phyloP scores from a whole-genome alignment of 2,329 filamentous ascomycete genomes.

The Ceratocystis cubensis region DNA sequence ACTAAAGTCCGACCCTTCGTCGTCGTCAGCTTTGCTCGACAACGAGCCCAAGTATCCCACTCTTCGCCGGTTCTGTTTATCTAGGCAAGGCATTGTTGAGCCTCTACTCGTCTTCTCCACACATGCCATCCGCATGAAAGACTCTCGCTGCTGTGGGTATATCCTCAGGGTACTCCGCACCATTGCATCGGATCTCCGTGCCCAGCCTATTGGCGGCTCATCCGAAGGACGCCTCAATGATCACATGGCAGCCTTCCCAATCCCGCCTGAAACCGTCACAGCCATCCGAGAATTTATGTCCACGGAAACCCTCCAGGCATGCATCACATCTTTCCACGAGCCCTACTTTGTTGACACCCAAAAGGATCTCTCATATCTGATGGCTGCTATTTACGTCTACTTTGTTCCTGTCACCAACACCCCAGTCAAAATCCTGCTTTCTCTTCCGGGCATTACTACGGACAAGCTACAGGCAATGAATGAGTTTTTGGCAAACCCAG shows the following conservation, averaged over 20 bases:
- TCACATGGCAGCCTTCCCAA: conserved; percentile 31
- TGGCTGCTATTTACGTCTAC: conserved; percentile 69
- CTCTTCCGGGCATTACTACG: conserved; percentile 62
- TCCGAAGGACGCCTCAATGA: conserved; percentile 24
- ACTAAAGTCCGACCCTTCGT: neutral
- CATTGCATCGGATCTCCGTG: conserved; percentile 63
- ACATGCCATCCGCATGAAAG: conserved; percentile 77
- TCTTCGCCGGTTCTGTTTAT: conserved; percentile 72
- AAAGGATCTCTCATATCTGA: conserved; percentile 76
- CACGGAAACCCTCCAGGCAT: conserved; percentile 76
- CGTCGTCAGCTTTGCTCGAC: conserved; percentile 3
- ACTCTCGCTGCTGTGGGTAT: conserved; percentile 75
- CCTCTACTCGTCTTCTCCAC: conserved; percentile 85
- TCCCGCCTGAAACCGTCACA: conserved; percentile 42
- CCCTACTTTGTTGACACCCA: conserved; percentile 95
- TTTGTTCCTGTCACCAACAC: conserved; percentile 60
- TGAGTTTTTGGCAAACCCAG: conserved; percentile 45
- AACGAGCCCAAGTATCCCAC: conserved; percentile 32
- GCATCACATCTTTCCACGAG: conserved; percentile 82
- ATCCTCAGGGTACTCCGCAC: conserved; percentile 78
- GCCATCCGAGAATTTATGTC: conserved; percentile 83
- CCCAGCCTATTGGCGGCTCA: neutral
- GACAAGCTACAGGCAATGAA: conserved; percentile 54
- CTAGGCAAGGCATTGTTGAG: conserved; percentile 65
- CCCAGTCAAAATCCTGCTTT: conserved; percentile 62